Percentiles rank a stretch among this genome's conserved stretches.
Conservation (phyloP, 345 rosid genomes). For the Acer negundo region DNA sequence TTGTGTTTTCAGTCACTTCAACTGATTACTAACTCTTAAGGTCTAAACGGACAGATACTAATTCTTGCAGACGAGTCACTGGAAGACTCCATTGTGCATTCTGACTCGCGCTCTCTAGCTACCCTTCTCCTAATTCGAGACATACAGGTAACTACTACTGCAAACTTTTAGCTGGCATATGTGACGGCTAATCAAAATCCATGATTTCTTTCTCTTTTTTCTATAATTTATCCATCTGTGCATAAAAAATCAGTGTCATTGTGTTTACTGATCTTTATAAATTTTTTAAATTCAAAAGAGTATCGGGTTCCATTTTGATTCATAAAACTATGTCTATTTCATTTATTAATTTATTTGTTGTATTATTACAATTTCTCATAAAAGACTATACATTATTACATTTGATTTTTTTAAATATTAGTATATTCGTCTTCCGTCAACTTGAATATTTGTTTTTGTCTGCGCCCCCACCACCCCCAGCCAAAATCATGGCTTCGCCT, state of each 20-base stretch:
- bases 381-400: too few relatives aligned
- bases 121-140: constrained; percentile 96
- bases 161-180: background rate
- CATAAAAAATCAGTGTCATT: background rate
- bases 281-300: background rate
- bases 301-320: too few relatives aligned
- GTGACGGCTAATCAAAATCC: constrained; percentile 3
- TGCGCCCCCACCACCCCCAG: too few relatives aligned
- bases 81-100: constrained; percentile 91
- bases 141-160: constrained; percentile 63
- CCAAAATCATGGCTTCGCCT: too few relatives aligned
- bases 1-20: constrained; percentile 8
- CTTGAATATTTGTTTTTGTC: too few relatives aligned
- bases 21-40: constrained; percentile 59
- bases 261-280: background rate
- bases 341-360: too few relatives aligned
- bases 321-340: background rate
- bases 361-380: too few relatives aligned
- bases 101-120: constrained; percentile 92
- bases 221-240: background rate
- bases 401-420: too few relatives aligned
- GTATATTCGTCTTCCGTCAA: too few relatives aligned
- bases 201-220: background rate
- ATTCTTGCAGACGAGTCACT: constrained; percentile 97
- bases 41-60: constrained; percentile 71